These are phyloP conservation scores for Botryobasidium botryosum DNA, from an alignment of 768 basidiomycete species.

Conservation along the genomic window DNA sequence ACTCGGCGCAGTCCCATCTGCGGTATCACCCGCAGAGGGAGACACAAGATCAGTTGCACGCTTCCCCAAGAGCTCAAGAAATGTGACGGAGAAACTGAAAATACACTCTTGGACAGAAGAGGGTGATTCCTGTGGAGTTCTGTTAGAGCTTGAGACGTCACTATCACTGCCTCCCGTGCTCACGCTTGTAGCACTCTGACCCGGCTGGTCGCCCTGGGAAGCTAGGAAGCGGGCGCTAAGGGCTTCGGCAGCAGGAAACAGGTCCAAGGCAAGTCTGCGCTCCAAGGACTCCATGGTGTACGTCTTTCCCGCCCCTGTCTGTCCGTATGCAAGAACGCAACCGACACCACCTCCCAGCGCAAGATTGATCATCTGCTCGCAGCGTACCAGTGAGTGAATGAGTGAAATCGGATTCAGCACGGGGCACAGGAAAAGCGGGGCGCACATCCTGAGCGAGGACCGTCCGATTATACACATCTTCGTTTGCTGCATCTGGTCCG, in stretches of 20 bases:
- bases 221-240: slow-evolving; percentile 14
- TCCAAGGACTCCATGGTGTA: slow-evolving; percentile 23
- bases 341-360: slow-evolving; percentile 20
- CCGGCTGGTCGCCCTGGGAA: slow-evolving; percentile 9
- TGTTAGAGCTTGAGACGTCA: no score
- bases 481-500: slow-evolving; percentile 19
- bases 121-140: no score
- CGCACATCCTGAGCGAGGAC: slow-evolving; percentile 20
- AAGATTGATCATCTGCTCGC: slow-evolving; percentile 17
- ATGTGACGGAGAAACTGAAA: slow-evolving; percentile 21
- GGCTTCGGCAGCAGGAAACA: slow-evolving; percentile 17
- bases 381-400: background rate
- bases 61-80: slow-evolving; percentile 23
- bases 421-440: background rate
- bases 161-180: no score
- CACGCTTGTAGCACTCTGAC: background rate
- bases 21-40: slow-evolving; percentile 8
- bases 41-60: slow-evolving; percentile 20
- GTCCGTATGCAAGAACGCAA: slow-evolving; percentile 22
- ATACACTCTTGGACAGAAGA: no score
- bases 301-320: slow-evolving; percentile 19
- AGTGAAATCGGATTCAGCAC: background rate
- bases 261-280: slow-evolving; percentile 21
- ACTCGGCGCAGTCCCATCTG: no score
- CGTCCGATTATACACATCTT: slow-evolving; percentile 23